Conservation (phyloP, 2,329 filamentous ascomycete genomes). For the Trichoderma sp. region DNA sequence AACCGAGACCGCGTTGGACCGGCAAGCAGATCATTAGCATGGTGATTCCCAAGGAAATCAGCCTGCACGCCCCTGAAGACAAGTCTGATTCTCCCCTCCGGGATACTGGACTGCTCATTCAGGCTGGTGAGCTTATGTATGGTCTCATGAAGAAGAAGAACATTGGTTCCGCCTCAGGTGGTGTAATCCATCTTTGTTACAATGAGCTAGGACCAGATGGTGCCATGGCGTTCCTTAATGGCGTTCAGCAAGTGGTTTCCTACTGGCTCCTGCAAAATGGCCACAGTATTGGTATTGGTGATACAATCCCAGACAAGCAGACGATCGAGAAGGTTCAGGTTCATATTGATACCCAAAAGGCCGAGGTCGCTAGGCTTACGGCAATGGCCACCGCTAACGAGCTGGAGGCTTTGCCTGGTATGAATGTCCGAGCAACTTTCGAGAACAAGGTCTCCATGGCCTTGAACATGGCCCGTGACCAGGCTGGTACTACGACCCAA, state of each 20-base stretch:
- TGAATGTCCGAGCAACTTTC: constrained; percentile 98
- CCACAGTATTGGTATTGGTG: constrained; percentile 97
- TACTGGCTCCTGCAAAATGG: constrained; percentile 97
- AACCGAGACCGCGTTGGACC: constrained; percentile 90
- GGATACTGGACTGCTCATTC: constrained; percentile 78
- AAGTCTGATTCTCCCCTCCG: constrained; percentile 59
- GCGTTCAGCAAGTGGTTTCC: constrained; percentile 88
- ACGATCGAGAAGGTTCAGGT: constrained; percentile 84
- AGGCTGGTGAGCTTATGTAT: constrained; percentile 84
- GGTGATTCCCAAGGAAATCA: constrained; percentile 84
- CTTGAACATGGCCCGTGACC: constrained; percentile 92
- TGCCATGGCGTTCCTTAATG: constrained; percentile 94
- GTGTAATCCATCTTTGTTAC: constrained; percentile 93
- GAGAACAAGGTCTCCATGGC: constrained; percentile 95
- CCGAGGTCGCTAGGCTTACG: constrained; percentile 72
- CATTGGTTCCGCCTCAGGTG: constrained; percentile 83
- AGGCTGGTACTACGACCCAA: constrained; percentile 88
- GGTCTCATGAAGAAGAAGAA: constrained; percentile 91
- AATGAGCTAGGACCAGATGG: constrained; percentile 86
- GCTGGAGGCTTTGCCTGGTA: constrained; percentile 90
- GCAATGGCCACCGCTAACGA: constrained; percentile 76
- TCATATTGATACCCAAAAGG: constrained; percentile 78
- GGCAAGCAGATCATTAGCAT: constrained; percentile 97
- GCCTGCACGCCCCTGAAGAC: constrained; percentile 65
- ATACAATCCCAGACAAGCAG: constrained; percentile 84